A percentile compares a stretch with the other conserved stretches of the same genome.
These are phyloP conservation scores for Talaromyces atroroseus DNA, from an alignment of 2,329 filamentous ascomycete genomes.

Conservation along the genomic window DNA sequence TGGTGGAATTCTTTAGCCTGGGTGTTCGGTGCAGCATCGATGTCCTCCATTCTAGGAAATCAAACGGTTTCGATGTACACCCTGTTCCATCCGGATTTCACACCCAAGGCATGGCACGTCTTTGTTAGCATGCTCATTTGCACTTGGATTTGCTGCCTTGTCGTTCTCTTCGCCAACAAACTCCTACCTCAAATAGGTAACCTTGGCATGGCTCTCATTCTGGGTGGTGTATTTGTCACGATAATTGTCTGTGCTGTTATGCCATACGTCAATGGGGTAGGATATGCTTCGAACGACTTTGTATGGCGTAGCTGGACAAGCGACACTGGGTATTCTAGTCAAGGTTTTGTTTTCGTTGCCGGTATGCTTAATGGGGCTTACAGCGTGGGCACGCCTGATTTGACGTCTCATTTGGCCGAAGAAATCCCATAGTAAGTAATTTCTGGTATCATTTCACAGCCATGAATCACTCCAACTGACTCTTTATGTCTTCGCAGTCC, in stretches of 20 bases:
- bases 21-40: slow-evolving; percentile 58
- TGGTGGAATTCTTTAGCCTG: slow-evolving; percentile 47
- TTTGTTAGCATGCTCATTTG: slow-evolving; percentile 55
- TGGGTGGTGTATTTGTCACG: slow-evolving; percentile 49
- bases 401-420: slow-evolving; percentile 60
- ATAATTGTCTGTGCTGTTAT: slow-evolving; percentile 52
- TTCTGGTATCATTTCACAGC: not conserved
- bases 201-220: slow-evolving; percentile 52
- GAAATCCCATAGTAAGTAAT: slow-evolving; percentile 49
- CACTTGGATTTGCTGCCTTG: slow-evolving; percentile 48
- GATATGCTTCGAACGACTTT: slow-evolving; percentile 46
- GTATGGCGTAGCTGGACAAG: slow-evolving; percentile 55
- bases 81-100: slow-evolving; percentile 52
- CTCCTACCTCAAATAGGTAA: slow-evolving; percentile 49
- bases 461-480: slow-evolving; percentile 11
- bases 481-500: slow-evolving; percentile 20
- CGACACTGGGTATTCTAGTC: slow-evolving; percentile 37
- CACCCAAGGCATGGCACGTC: slow-evolving; percentile 52
- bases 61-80: slow-evolving; percentile 58
- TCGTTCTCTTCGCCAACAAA: slow-evolving; percentile 54
- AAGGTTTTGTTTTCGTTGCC: slow-evolving; percentile 59
- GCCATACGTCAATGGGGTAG: slow-evolving; percentile 40
- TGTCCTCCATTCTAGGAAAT: slow-evolving; percentile 55
- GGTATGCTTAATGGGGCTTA: slow-evolving; percentile 67
- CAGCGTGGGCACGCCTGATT: slow-evolving; percentile 61